Evolutionary conservation across 2,329 filamentous ascomycete genomes (phyloP), one percentile per base, ranked within the genome.

Genomic region (Elsinoe ampelina): DNA sequence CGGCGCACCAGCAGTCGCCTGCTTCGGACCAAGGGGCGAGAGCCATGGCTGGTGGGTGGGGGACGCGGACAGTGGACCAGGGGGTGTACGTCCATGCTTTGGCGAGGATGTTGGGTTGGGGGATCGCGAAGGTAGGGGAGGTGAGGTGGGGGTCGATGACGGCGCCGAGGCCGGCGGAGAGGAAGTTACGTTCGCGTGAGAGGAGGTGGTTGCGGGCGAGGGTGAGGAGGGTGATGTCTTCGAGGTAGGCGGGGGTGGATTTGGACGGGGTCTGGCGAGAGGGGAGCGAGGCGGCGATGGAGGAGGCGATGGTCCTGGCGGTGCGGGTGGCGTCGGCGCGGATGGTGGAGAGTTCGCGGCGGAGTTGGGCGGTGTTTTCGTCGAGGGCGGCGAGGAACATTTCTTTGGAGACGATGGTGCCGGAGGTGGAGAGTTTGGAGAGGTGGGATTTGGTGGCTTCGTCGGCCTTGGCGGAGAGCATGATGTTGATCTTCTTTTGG

Each of bases 1-100:
- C 70, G 3, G 85, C 83, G 69, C 92, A 97, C 87, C 89, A 97
- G 70, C 89, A 95, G 60, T 97, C 87, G 17, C 87, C 88, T 34
- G 85, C 79, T 50, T 95, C 87, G 8, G 83, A 75, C 89, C 91
- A 95, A 2, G 75, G 72, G 1, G 71, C 67, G 1, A 95, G 75
- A 0, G 86, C 89, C 0, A 76, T 69, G n/a, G 73, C 64, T 0
- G 78, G 76, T 1, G 76, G 72, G 17, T 64, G 64, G 68, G 64
- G 63, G 63, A 63, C 55, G 12, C 58, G 63, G 56, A 45, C 63
- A 57, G 4, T 64, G 19, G n/a, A 64, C 50, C 45, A 55, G 60
- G 45, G 42, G 62, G 22, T 61, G 60, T 62, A 64, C 34, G 57
- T 57, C 17, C 64, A 10, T 22, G 41, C 20, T 12, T 15, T 36